Evolutionary conservation across 2,329 filamentous ascomycete genomes (phyloP).

Genomic region (Colletotrichum agaves): DNA sequence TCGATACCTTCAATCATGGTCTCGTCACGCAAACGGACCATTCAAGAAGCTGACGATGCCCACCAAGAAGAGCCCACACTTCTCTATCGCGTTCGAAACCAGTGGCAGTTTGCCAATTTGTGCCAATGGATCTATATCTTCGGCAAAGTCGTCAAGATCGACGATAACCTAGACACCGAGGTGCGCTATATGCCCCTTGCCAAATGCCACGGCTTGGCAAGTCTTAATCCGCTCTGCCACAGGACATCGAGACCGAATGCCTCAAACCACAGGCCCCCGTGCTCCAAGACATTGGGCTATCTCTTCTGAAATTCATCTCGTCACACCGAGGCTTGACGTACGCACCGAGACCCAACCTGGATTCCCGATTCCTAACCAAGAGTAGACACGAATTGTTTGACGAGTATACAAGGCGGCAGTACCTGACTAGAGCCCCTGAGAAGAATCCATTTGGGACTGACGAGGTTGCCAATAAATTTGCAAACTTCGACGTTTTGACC

Average conservation of each 20-base stretch:
- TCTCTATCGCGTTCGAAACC: slow-evolving; percentile 80
- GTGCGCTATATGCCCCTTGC: slow-evolving; percentile 60
- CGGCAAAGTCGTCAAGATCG: slow-evolving; percentile 87
- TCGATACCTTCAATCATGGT: slow-evolving; percentile 49
- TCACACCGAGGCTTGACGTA: slow-evolving; percentile 94
- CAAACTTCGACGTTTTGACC: slow-evolving; percentile 82
- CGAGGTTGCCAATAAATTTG: slow-evolving; percentile 78
- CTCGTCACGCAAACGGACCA: slow-evolving; percentile 59
- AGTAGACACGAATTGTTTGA: slow-evolving; percentile 84
- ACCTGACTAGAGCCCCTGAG: slow-evolving; percentile 79
- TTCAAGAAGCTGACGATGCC: slow-evolving; percentile 54
- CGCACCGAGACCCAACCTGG: slow-evolving; percentile 45
- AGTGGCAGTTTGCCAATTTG: slow-evolving; percentile 95
- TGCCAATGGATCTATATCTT: slow-evolving; percentile 96
- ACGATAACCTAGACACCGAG: slow-evolving; percentile 89
- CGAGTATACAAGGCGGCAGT: slow-evolving; percentile 92
- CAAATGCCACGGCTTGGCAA: neutral
- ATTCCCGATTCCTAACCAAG: neutral
- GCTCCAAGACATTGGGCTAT: slow-evolving; percentile 84
- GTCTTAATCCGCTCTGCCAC: neutral
- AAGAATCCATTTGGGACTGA: slow-evolving; percentile 87
- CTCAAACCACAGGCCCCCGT: slow-evolving; percentile 80
- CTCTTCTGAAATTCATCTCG: slow-evolving; percentile 90
- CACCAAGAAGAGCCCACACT: slow-evolving; percentile 49
- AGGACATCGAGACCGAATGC: slow-evolving; percentile 92